phyloP scores from a whole-genome alignment of 2,329 filamentous ascomycete genomes.

The Botryotinia globosa region DNA sequence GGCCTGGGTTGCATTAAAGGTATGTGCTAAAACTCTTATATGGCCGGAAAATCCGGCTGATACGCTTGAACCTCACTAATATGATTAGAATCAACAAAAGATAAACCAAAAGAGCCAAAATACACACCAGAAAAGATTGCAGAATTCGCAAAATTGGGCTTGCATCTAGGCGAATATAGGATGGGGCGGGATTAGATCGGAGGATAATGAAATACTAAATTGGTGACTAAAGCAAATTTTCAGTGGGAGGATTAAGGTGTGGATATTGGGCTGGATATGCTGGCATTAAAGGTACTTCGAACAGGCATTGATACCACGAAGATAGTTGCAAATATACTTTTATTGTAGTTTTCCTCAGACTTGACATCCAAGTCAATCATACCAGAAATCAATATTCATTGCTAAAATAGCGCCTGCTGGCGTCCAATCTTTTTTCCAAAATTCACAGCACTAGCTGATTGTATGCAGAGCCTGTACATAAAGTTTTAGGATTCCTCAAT shows the following conservation, averaged over 20 bases:
- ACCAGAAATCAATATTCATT: not conserved
- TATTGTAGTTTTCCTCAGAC: not conserved
- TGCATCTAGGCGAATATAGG: not conserved
- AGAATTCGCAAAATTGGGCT: fast-evolving
- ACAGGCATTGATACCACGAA: not conserved
- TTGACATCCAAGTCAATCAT: not conserved
- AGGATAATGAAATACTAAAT: not conserved
- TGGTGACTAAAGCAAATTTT: not conserved
- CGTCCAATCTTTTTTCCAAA: not conserved
- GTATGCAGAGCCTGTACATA: not conserved
- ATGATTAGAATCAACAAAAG: too few relatives aligned
- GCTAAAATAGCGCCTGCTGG: too few relatives aligned
- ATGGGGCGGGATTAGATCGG: not conserved
- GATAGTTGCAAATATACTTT: not conserved
- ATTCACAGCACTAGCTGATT: not conserved
- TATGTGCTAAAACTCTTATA: too few relatives aligned
- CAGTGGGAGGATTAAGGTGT: not conserved
- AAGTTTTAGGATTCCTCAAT: not conserved
- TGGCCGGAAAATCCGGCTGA: too few relatives aligned
- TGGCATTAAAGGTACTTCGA: not conserved
- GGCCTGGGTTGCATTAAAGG: too few relatives aligned
- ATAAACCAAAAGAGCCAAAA: not conserved
- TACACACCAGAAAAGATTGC: not conserved
- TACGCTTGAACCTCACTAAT: too few relatives aligned
- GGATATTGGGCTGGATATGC: not conserved